Conservation (phyloP, 345 rosid genomes). For the Ceriops tagal region DNA sequence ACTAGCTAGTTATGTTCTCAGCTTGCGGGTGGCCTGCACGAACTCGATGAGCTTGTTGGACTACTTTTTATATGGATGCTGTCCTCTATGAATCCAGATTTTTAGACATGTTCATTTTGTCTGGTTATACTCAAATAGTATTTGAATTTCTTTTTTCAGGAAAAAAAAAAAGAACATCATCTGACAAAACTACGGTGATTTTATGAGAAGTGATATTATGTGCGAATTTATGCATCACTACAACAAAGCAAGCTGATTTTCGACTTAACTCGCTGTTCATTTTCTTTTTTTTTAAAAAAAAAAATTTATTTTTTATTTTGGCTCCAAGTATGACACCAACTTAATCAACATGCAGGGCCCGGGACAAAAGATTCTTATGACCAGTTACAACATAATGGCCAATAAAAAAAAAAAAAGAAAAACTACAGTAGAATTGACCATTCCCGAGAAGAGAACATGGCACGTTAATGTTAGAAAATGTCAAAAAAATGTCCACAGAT, state of each 20-base stretch:
- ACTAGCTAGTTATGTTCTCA: not conserved
- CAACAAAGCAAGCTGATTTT: not conserved
- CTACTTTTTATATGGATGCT: not conserved
- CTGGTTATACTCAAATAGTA: not conserved
- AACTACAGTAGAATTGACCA: slow-evolving; percentile 24
- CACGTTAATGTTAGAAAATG: slow-evolving; percentile 25
- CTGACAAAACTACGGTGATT: no score
- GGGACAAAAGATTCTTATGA: not conserved
- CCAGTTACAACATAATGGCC: not conserved
- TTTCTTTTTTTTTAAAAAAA: no score
- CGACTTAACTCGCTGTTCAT: not conserved
- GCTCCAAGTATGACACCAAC: not conserved
- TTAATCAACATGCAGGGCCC: not conserved
- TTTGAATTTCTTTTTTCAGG: no score
- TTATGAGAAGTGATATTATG: no score
- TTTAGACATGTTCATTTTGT: not conserved
- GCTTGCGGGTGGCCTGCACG: no score
- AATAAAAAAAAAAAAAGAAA: not conserved
- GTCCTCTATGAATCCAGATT: not conserved
- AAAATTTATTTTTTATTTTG: no score
- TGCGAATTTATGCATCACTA: not conserved
- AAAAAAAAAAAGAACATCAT: no score
- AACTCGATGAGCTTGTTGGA: not conserved
- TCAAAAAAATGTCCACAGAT: slow-evolving; percentile 28
- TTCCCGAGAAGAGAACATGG: slow-evolving; percentile 26